These are phyloP conservation scores for Geosiphon pyriformis DNA, from an alignment of 192 early-diverging fungal species.

Conservation along the genomic window DNA sequence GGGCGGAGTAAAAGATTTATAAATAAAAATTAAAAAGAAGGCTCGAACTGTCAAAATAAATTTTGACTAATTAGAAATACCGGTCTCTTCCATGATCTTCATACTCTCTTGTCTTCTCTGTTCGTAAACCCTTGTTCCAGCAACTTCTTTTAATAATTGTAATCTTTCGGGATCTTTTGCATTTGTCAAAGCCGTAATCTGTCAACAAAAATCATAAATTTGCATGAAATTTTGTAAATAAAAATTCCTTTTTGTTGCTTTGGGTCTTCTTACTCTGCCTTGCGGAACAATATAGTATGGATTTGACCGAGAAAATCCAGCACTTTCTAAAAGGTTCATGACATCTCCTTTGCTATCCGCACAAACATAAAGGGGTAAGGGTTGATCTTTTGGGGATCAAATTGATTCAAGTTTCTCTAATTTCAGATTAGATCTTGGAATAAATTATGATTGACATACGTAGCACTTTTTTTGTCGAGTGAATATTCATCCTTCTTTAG, in stretches of 20 bases:
- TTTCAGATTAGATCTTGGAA: neutral
- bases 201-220: neutral
- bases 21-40: neutral
- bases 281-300: slow-evolving; percentile 99
- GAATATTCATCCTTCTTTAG: slow-evolving; percentile 98
- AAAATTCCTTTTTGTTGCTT: neutral
- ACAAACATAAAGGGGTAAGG: neutral
- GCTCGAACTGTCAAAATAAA: slow-evolving; percentile 15
- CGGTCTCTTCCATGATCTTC: slow-evolving; percentile 90
- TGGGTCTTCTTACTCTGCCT: slow-evolving; percentile 58
- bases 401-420: slow-evolving; percentile 1
- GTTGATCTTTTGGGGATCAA: neutral
- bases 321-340: slow-evolving; percentile 88
- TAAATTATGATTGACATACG: slow-evolving; percentile 38
- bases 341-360: slow-evolving; percentile 78
- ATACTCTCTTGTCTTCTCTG: slow-evolving; percentile 80
- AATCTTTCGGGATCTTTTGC: slow-evolving; percentile 90
- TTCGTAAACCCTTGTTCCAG: slow-evolving; percentile 95
- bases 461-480: slow-evolving; percentile 87
- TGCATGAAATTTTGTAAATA: neutral
- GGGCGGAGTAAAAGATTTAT: too few relatives aligned
- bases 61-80: slow-evolving; percentile 32
- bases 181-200: slow-evolving; percentile 90
- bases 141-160: slow-evolving; percentile 93
- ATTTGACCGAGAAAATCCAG: slow-evolving; percentile 94